Evolutionary conservation across 208 protist species (phyloP).

Genomic region (Trypanosoma boissoni): DNA sequence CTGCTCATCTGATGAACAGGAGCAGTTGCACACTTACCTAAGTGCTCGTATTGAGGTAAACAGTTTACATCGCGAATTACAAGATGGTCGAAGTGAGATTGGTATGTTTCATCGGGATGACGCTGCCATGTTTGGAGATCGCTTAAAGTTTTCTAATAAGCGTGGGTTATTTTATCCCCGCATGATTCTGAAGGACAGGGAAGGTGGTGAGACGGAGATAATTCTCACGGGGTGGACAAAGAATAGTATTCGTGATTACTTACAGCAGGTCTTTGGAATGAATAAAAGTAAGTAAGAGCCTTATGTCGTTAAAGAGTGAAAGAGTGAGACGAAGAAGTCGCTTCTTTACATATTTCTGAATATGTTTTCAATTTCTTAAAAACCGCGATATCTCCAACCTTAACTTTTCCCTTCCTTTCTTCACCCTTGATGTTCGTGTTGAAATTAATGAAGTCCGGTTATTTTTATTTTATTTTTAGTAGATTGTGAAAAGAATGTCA

Average conservation of each 20-base stretch:
- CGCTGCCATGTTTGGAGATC: constrained; percentile 19
- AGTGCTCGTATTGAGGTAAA: constrained; percentile 17
- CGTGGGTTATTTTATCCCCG: not conserved
- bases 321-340: no score
- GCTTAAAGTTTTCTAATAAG: not conserved
- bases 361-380: no score
- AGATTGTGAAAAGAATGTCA: no score
- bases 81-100: constrained; percentile 14
- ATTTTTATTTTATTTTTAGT: no score
- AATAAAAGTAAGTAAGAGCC: not conserved
- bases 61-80: not conserved
- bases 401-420: no score
- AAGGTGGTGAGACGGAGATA: constrained; percentile 22
- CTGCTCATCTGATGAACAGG: constrained; percentile 26
- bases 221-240: constrained; percentile 32
- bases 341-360: no score
- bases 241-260: constrained; percentile 20
- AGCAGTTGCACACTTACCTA: constrained; percentile 1
- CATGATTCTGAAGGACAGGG: constrained; percentile 7
- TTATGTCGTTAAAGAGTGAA: constrained; percentile 19
- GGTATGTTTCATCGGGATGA: constrained; percentile 15
- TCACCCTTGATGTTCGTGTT: no score
- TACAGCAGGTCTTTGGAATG: constrained; percentile 22
- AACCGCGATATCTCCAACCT: no score
- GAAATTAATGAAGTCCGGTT: no score